Base-by-base conservation (phyloP, 139 green algal genomes). In the Micractinium conductrix region DNA sequence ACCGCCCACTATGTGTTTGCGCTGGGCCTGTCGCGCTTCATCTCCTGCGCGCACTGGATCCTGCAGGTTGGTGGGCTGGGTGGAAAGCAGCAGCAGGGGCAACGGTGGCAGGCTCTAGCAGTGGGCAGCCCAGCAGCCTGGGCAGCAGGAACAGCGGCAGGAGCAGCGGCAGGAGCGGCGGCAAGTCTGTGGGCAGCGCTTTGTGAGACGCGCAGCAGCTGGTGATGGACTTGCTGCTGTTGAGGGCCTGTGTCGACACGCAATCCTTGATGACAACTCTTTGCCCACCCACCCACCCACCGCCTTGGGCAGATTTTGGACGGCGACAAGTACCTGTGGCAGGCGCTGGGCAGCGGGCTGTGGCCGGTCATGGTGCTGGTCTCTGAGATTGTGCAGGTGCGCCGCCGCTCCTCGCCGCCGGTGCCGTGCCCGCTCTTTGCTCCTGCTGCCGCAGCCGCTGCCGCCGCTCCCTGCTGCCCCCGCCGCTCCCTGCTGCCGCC, bases 1-100 rank as follows among this genome's bases (percentile, higher is more conserved):
- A 98, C 96, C 28, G 96, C 96, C 40, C 97, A 99, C 91, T 99
- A 99, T 88, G 97, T 99, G 35, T 99, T 99, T 89, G 92, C 94
- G 44, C 90, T 99, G 75, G 97, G 97, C 14, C 85, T 99, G 37
- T 96, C 95, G 2, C 94, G 97, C 75, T 99, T 99, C 92, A 95
- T 99, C 84, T 95, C 87, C 80, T 99, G 96, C 80, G 96, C 97
- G 2, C 97, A 99, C 93, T 99, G 97, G 97, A 90, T 99, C 65
- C 88, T 99, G 43, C 93, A 97, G 93, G 87, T 94, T 40, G n/a
- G 87, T 42, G 22, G 2, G 45, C 48, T 45, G 26, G 74, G 38
- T 60, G 35, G 14, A 44, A 28, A 6, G n/a, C n/a, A n/a, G n/a
- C n/a, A n/a, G n/a, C n/a, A n/a, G n/a, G n/a, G n/a, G n/a, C n/a